A percentile compares a stretch with the other conserved stretches of the same genome.
Conservation (phyloP, 208 protist genomes). For the Acanthamoeba sp. region DNA sequence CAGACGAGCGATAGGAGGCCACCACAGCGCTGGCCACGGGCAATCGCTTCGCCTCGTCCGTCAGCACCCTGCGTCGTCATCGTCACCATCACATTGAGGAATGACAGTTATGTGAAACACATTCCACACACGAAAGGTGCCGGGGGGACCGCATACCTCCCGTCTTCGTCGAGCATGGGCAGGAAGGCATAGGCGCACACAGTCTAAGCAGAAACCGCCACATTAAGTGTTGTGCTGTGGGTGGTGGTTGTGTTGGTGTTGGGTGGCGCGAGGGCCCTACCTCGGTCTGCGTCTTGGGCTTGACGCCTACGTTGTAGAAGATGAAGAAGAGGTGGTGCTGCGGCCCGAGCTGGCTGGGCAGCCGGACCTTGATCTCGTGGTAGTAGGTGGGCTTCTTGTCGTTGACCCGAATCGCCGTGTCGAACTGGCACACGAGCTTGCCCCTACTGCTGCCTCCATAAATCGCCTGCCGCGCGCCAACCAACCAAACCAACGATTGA, state of each 20-base stretch:
- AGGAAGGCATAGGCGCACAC: conserved; percentile 25
- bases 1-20: conserved; percentile 9
- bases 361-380: conserved; percentile 83
- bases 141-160: not conserved
- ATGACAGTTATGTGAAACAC: not conserved
- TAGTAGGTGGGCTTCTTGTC: conserved; percentile 58
- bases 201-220: not conserved
- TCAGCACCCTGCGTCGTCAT: conserved; percentile 5
- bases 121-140: not conserved
- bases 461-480: not conserved
- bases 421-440: not conserved
- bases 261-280: not conserved
- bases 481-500: not conserved
- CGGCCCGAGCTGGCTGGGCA: conserved; percentile 71
- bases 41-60: not conserved
- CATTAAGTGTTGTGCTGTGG: not conserved
- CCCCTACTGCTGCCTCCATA: conserved; percentile 1
- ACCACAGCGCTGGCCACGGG: conserved; percentile 9
- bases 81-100: not conserved
- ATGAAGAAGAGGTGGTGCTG: conserved; percentile 81
- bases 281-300: conserved; percentile 60
- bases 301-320: conserved; percentile 83
- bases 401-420: conserved; percentile 14
- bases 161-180: conserved; percentile 12
- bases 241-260: no score